A percentile compares a stretch with the other conserved stretches of the same genome.
phyloP scores from a whole-genome alignment of 495 filamentous ascomycete species.

The Penicillium robsamsonii region DNA sequence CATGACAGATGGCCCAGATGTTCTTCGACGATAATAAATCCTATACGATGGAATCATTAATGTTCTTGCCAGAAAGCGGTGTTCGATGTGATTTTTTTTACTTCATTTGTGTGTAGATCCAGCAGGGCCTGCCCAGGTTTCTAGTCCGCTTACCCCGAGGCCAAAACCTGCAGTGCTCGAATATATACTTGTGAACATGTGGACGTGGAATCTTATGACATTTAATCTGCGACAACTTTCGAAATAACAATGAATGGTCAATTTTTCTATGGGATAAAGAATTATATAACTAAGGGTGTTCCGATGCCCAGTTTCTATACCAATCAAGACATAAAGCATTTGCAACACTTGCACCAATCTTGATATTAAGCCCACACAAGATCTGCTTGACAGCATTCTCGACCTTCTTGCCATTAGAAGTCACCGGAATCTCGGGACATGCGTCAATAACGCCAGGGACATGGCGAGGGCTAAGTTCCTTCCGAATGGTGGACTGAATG shows the following conservation, averaged over 20 bases:
- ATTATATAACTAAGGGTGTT: constrained; percentile 29
- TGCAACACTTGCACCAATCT: constrained; percentile 80
- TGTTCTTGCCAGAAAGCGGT: neutral
- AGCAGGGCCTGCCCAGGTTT: neutral
- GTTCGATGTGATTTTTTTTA: neutral
- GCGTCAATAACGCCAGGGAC: constrained; percentile 79
- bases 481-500: constrained; percentile 63
- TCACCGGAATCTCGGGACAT: constrained; percentile 80
- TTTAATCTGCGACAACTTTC: neutral
- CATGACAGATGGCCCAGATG: neutral
- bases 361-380: constrained; percentile 79
- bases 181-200: neutral
- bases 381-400: constrained; percentile 94
- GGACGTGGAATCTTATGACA: neutral
- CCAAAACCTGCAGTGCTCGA: constrained; percentile 2
- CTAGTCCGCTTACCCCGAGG: neutral
- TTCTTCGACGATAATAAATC: neutral
- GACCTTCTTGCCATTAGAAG: constrained; percentile 91
- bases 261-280: neutral
- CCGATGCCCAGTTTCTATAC: constrained; percentile 70
- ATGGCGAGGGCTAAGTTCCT: constrained; percentile 79
- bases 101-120: neutral
- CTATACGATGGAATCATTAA: neutral
- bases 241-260: constrained; percentile 8
- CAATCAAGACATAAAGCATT: constrained; percentile 82